Percentiles rank a stretch among this genome's conserved stretches.
phyloP scores from a whole-genome alignment of 768 basidiomycete genomes.

The Coprinopsis sp. region DNA sequence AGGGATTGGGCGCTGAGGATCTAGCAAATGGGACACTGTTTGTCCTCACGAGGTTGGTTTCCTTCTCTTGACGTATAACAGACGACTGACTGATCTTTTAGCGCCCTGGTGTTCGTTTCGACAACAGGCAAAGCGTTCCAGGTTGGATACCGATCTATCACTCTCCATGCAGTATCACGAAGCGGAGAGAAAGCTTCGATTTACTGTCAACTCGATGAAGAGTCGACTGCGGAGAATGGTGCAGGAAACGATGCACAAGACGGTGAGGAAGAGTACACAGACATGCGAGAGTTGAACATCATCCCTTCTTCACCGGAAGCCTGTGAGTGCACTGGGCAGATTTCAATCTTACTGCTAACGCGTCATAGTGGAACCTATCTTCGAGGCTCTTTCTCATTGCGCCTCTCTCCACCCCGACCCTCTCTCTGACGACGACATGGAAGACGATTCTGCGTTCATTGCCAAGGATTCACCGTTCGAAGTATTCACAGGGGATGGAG shows the following conservation, averaged over 20 bases:
- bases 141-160: constrained; percentile 85
- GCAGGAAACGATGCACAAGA: constrained; percentile 33
- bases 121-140: constrained; percentile 69
- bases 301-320: constrained; percentile 53
- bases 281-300: constrained; percentile 81
- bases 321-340: constrained; percentile 42
- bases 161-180: constrained; percentile 88
- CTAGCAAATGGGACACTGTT: constrained; percentile 64
- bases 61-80: not conserved
- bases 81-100: constrained; percentile 9
- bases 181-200: constrained; percentile 61
- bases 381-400: constrained; percentile 81
- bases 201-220: constrained; percentile 92
- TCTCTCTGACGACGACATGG: constrained; percentile 43
- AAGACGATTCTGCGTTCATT: constrained; percentile 54
- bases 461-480: constrained; percentile 45
- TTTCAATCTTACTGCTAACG: constrained; percentile 2
- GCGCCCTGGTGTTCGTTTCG: constrained; percentile 76
- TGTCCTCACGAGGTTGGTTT: constrained; percentile 75
- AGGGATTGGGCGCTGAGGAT: constrained; percentile 52
- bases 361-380: constrained; percentile 71
- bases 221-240: constrained; percentile 26
- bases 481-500: constrained; percentile 51
- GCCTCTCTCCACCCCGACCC: constrained; percentile 82
- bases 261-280: constrained; percentile 33